Base-by-base conservation (phyloP, 768 basidiomycete species). In the Candolleomyces efflorescens region DNA sequence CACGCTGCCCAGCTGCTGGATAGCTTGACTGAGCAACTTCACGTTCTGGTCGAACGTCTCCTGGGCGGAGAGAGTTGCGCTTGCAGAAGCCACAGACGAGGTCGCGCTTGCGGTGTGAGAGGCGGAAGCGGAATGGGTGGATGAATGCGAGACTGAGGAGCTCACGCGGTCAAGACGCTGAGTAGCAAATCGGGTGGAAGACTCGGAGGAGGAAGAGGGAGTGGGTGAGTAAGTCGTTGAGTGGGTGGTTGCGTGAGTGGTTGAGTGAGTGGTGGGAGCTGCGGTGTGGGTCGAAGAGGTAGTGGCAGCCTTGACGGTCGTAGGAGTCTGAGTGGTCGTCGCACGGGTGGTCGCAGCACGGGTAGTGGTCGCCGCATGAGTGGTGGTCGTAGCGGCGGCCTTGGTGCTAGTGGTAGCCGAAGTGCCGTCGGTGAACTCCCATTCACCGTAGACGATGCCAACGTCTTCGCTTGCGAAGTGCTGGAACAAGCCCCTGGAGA, bases 401-500 rank as follows among this genome's bases (percentile, higher is more conserved):
- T 51, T 26, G 49, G 49, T 36, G 26, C 15, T 27, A 17, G 49
- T 23, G 24, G 36, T 7, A 24, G 49, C 27, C 5, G 24, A 5
- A 51, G 24, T 51, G 49, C 26, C 27, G 15, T 44, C 43, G 20
- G 23, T 23, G 15, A 27, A 51, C 15, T 36, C 49, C 49, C 49
- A 51, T 51, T 51, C 49, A 51, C 27, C 87, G 60, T 78, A 79
- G 52, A 92, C 63, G 5, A 87, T 80, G 44, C 90, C 90, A 1
- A 43, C 67, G 39, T 64, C 64, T 47, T 74, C 63, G 18, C 63
- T 9, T 0, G 76, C 79, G 60, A 89, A 84, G 69, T 68, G 78
- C 5, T 61, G 62, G 73, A 88, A 87, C 23, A 87, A 74, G 39
- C 82, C 78, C n/a, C 69, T 68, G 17, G 80, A 78, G 36, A 87